phyloP scores from a whole-genome alignment of 2,329 filamentous ascomycete species.

The Claviceps purpurea region DNA sequence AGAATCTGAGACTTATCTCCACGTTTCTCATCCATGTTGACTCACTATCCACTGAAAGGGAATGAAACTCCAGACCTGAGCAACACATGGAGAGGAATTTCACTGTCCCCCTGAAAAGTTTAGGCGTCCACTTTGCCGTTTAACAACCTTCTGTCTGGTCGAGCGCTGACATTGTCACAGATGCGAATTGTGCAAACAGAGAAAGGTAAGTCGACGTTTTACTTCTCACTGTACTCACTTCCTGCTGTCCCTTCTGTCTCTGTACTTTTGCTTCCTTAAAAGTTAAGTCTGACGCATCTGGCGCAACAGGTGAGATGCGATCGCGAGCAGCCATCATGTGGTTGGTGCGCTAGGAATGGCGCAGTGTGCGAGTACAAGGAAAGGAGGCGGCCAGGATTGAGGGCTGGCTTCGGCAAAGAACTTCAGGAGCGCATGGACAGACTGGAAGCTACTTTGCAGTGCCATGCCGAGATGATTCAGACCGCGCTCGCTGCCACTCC shows the following conservation, averaged over 20 bases:
- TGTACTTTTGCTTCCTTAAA: background rate
- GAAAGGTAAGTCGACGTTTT: conserved; percentile 44
- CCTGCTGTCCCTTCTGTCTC: background rate
- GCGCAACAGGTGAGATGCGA: conserved; percentile 54
- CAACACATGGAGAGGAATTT: no score
- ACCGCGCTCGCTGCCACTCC: conserved; percentile 31
- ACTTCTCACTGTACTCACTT: background rate
- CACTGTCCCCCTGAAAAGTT: background rate
- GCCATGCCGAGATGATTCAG: conserved; percentile 55
- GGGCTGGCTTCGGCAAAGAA: conserved; percentile 58
- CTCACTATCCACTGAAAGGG: no score
- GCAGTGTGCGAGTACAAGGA: conserved; percentile 55
- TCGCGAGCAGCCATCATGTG: conserved; percentile 58
- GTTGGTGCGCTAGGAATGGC: conserved; percentile 53
- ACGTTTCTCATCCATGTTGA: no score
- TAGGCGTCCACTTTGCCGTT: conserved; percentile 8
- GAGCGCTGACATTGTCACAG: conserved; percentile 32
- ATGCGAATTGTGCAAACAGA: conserved; percentile 67
- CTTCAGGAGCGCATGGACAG: conserved; percentile 59
- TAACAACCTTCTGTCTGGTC: conserved; percentile 3
- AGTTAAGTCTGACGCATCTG: background rate
- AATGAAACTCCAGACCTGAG: no score
- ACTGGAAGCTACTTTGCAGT: conserved; percentile 51
- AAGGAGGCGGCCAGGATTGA: conserved; percentile 51
- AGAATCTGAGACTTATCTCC: no score